These are phyloP conservation scores for Stachybotrys echinatus DNA, from an alignment of 2,329 filamentous ascomycete species.

Conservation along the genomic window DNA sequence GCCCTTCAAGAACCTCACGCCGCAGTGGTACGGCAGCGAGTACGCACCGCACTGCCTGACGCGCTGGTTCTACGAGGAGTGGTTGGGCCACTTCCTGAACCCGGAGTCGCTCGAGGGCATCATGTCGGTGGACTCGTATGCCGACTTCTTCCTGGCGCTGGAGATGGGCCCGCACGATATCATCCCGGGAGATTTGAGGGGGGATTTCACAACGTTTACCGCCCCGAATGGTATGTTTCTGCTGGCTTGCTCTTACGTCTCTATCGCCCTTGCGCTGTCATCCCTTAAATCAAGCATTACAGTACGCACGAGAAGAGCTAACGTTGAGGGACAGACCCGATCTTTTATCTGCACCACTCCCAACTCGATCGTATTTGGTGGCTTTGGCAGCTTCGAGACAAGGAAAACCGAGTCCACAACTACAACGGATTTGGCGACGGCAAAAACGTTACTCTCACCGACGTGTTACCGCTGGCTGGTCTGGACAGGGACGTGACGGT, in stretches of 20 bases:
- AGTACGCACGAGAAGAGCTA: background rate
- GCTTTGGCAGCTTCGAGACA: slow-evolving; percentile 10
- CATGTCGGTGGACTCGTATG: slow-evolving; percentile 4
- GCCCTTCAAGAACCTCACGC: slow-evolving; percentile 9
- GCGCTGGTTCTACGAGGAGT: slow-evolving; percentile 7
- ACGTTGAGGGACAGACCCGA: slow-evolving; percentile 7
- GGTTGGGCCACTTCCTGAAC: slow-evolving; percentile 5
- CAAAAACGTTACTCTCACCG: slow-evolving; percentile 7
- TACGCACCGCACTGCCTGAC: slow-evolving; percentile 11
- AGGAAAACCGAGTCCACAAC: slow-evolving; percentile 2
- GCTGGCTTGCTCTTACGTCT: too few relatives aligned
- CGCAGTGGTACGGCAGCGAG: slow-evolving; percentile 6
- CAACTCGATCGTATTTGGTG: slow-evolving; percentile 14
- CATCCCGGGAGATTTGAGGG: slow-evolving; percentile 7
- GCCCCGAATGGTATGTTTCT: slow-evolving; percentile 6
- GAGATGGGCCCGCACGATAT: slow-evolving; percentile 9
- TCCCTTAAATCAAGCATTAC: too few relatives aligned
- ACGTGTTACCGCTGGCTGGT: slow-evolving; percentile 7
- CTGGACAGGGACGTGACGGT: slow-evolving; percentile 7
- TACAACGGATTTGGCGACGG: slow-evolving; percentile 6
- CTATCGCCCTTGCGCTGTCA: too few relatives aligned
- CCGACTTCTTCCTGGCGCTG: slow-evolving; percentile 8
- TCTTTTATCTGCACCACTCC: slow-evolving; percentile 14
- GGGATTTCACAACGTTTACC: slow-evolving; percentile 8
- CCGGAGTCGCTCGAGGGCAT: slow-evolving; percentile 6